A percentile compares a stretch with the other conserved stretches of the same genome.
These are phyloP conservation scores for Cicer arietinum DNA, from an alignment of 306 rosid species.

Conservation along the genomic window DNA sequence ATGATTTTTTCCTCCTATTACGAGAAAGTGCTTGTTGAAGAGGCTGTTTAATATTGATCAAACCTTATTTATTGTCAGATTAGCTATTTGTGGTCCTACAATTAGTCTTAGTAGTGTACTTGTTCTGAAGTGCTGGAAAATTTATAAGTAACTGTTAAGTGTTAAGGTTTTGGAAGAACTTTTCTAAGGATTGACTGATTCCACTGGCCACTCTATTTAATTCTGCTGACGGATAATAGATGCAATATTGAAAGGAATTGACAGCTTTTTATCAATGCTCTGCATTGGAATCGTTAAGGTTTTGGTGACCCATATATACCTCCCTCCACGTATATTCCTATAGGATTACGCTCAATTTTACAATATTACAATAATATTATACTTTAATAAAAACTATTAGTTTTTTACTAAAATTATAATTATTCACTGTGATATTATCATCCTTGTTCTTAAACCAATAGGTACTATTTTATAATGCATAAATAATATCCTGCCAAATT, in stretches of 20 bases:
- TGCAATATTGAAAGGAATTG: background rate
- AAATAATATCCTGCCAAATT: no score
- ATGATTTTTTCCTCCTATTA: background rate
- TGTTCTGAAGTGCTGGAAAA: conserved; percentile 32
- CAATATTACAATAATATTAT: no score
- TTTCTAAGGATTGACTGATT: conserved; percentile 9
- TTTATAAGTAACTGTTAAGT: background rate
- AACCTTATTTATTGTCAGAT: background rate
- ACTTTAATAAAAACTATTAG: no score
- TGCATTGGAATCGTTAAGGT: no score
- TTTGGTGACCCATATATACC: no score
- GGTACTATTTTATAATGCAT: no score
- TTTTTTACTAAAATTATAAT: no score
- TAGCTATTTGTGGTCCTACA: conserved; percentile 18
- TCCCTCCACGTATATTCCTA: no score
- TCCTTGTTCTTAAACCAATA: no score
- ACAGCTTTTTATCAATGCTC: background rate
- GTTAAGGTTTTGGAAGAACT: conserved; percentile 28
- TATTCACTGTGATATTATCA: no score
- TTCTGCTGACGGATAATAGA: conserved; percentile 21
- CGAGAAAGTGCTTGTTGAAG: conserved; percentile 12
- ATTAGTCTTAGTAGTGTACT: conserved; percentile 29
- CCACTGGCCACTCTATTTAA: conserved; percentile 24
- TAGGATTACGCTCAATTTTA: no score
- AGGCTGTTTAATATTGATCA: conserved; percentile 15